Conservation (phyloP, 306 rosid species). For the Senna siamea region DNA sequence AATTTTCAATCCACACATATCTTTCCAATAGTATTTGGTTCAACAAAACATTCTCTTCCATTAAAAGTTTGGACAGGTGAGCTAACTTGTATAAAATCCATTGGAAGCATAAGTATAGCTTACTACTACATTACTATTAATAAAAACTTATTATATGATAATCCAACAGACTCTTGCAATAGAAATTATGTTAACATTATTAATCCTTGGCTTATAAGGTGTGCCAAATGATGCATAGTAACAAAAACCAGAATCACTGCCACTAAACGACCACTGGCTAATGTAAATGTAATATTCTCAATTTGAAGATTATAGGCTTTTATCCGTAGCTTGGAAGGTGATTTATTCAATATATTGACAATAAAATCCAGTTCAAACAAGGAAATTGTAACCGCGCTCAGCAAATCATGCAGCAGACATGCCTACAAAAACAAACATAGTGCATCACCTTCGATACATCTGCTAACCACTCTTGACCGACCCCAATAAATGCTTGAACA, state of each 20-base stretch:
- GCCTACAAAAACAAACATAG: neutral
- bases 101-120: neutral
- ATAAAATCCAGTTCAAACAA: neutral
- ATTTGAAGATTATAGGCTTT: neutral
- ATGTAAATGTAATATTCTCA: slow-evolving; percentile 7
- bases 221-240: neutral
- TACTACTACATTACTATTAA: too few relatives aligned
- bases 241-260: neutral
- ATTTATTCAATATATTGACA: neutral
- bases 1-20: neutral
- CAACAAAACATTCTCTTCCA: slow-evolving; percentile 2
- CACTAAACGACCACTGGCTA: neutral
- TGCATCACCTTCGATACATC: slow-evolving; percentile 67
- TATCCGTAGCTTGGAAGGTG: neutral
- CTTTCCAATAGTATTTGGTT: neutral
- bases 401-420: neutral
- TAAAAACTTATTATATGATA: too few relatives aligned
- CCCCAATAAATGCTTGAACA: slow-evolving; percentile 83
- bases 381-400: neutral
- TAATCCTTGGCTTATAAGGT: neutral
- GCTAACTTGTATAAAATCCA: neutral
- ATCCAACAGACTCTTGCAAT: too few relatives aligned
- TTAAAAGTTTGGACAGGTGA: neutral
- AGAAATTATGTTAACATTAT: too few relatives aligned
- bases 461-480: slow-evolving; percentile 90